Base-by-base conservation (phyloP, 2,329 filamentous ascomycete genomes). In the Ceratocystis alfenasii region DNA sequence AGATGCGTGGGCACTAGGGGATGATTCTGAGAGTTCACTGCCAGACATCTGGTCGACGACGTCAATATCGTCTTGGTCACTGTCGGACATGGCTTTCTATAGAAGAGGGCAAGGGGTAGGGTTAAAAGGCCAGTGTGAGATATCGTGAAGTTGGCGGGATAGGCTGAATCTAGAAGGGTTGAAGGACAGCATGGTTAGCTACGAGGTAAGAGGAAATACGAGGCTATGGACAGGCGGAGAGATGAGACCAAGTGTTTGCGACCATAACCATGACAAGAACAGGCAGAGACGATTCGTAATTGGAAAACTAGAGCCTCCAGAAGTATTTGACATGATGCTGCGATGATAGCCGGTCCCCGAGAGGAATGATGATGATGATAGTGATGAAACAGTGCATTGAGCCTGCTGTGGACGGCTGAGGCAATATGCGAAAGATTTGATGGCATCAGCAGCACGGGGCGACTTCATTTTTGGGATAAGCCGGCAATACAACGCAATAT, bases 21-120 rank as follows among this genome's bases (percentile, higher is more conserved):
- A 82, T 71, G 83, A 79, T 72, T 95, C 88, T 71, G 89, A 91
- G 68, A 88, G 80, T 71, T 91, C 89, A 80, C 85, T 90, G 71
- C 90, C 89, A 76, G 82, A 88, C 70, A 81, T 81, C 68, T 81
- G 72, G 67, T 68, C 69, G 36, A 57, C 63, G 60, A 63, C 59
- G 36, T 69, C 68, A 45, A 69, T 66, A 55, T 67, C 53, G 57
- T 68, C 64, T 65, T 61, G 60, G 25, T 65, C 66, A 50, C 66
- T 68, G 61, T 68, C 66, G 44, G 66, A 68, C 66, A 68, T 68
- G 44, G 10, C 33, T 45, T 22, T 22, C 45, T 55, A n/a, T 45
- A 22, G 33, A 22, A 25, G 20, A 46, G 44, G 62, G 63, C 62
- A 41, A 6, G 25, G 36, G 44, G 28, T 20, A 30, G 57, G 59